phyloP scores from a whole-genome alignment of 371 early-diverging fungal species.

The Sporodiniella umbellata region DNA sequence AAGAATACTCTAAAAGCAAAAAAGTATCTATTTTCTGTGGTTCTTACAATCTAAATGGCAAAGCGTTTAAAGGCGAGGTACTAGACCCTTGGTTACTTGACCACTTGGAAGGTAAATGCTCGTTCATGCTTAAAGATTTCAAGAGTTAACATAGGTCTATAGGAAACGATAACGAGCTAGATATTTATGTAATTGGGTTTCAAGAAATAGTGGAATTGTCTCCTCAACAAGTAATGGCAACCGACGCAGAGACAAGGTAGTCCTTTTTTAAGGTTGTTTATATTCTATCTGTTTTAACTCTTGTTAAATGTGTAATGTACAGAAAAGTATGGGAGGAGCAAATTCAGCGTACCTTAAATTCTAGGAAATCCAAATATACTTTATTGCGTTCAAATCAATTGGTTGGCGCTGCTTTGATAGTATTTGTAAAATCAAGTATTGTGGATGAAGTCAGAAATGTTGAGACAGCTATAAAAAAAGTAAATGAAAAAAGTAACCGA shows the following conservation, averaged over 20 bases:
- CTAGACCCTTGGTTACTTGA: constrained; percentile 67
- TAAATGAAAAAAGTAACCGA: constrained; percentile 6
- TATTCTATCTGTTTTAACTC: too few species aligned
- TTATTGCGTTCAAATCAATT: constrained; percentile 81
- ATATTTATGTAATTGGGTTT: constrained; percentile 85
- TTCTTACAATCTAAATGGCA: constrained; percentile 93
- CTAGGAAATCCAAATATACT: constrained; percentile 56
- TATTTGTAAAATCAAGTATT: constrained; percentile 71
- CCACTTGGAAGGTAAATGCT: constrained; percentile 40
- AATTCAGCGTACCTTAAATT: constrained; percentile 57
- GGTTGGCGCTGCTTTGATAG: constrained; percentile 82
- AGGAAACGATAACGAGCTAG: constrained; percentile 58
- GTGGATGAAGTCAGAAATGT: constrained; percentile 78
- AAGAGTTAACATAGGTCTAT: not conserved
- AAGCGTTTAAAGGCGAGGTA: constrained; percentile 59
- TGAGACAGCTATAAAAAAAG: constrained; percentile 78
- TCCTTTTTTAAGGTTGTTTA: too few species aligned
- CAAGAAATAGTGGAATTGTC: constrained; percentile 95
- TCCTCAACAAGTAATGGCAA: constrained; percentile 77
- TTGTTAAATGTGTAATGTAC: too few species aligned
- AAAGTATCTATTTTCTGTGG: constrained; percentile 70
- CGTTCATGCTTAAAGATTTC: not conserved
- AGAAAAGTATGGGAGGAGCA: constrained; percentile 65
- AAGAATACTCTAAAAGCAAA: constrained; percentile 53
- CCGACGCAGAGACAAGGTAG: constrained; percentile 68